phyloP scores from a whole-genome alignment of 2,329 filamentous ascomycete species.

The Leptoxyphium fumago region DNA sequence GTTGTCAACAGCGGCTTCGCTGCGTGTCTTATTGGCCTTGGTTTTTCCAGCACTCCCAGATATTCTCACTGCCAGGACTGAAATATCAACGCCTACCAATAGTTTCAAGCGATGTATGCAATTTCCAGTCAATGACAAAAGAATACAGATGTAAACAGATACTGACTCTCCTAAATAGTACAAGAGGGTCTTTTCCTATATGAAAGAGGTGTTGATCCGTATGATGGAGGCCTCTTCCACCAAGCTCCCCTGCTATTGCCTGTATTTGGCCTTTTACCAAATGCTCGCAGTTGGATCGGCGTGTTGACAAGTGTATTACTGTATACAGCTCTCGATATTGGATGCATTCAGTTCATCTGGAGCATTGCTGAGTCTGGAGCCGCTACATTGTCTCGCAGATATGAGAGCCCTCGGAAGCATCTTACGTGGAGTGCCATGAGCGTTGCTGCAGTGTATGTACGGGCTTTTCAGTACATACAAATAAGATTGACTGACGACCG shows the following conservation, averaged over 20 bases:
- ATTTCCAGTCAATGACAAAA: constrained; percentile 3
- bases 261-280: constrained; percentile 77
- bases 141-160: constrained; percentile 1
- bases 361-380: constrained; percentile 71
- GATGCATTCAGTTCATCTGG: constrained; percentile 66
- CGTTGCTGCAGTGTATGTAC: constrained; percentile 60
- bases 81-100: constrained; percentile 91
- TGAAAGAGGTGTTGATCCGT: constrained; percentile 89
- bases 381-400: constrained; percentile 57
- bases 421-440: constrained; percentile 60
- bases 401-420: constrained; percentile 61
- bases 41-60: constrained; percentile 72
- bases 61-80: constrained; percentile 76
- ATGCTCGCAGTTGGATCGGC: constrained; percentile 38
- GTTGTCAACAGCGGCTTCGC: constrained; percentile 58
- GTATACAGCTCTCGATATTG: constrained; percentile 66
- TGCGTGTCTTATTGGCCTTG: constrained; percentile 67
- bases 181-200: constrained; percentile 96
- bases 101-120: constrained; percentile 89
- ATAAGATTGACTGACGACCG: not conserved
- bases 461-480: not conserved
- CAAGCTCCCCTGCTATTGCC: constrained; percentile 79
- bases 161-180: constrained; percentile 37
- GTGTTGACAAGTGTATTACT: constrained; percentile 54
- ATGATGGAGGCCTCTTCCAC: constrained; percentile 77